Percentiles rank a stretch among this genome's conserved stretches.
phyloP scores from a whole-genome alignment of 768 basidiomycete species.

The Boletus coccyginus region DNA sequence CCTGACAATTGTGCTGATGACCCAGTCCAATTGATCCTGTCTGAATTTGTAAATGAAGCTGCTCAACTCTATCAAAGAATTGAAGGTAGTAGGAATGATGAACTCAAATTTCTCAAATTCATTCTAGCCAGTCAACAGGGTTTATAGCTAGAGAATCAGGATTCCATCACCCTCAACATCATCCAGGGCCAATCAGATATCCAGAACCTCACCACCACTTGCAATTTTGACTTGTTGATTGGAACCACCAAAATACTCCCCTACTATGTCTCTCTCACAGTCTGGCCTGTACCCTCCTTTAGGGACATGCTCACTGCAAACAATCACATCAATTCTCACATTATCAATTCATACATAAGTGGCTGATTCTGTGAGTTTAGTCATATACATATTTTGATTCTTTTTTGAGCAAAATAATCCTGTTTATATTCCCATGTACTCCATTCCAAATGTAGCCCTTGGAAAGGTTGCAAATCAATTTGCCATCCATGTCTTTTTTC shows the following conservation, averaged over 20 bases:
- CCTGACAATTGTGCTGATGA: neutral
- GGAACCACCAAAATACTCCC: neutral
- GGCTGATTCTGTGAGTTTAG: too few species aligned
- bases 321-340: neutral
- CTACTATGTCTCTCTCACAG: neutral
- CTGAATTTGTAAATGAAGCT: neutral
- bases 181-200: neutral
- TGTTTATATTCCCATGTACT: neutral
- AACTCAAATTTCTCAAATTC: constrained; percentile 3
- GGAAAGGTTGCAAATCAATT: neutral
- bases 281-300: constrained; percentile 3
- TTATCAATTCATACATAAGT: too few species aligned
- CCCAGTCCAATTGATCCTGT: neutral
- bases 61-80: too few species aligned
- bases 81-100: neutral
- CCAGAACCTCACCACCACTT: neutral
- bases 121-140: neutral
- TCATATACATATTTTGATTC: too few species aligned
- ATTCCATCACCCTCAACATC: neutral
- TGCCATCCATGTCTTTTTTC: neutral
- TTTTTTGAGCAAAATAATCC: neutral
- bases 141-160: neutral
- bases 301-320: neutral
- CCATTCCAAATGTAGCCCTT: neutral
- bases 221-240: constrained; percentile 5